A percentile compares a stretch with the other conserved stretches of the same genome.
phyloP scores from a whole-genome alignment of 2,329 filamentous ascomycete genomes.

The Penicillium glabrum region DNA sequence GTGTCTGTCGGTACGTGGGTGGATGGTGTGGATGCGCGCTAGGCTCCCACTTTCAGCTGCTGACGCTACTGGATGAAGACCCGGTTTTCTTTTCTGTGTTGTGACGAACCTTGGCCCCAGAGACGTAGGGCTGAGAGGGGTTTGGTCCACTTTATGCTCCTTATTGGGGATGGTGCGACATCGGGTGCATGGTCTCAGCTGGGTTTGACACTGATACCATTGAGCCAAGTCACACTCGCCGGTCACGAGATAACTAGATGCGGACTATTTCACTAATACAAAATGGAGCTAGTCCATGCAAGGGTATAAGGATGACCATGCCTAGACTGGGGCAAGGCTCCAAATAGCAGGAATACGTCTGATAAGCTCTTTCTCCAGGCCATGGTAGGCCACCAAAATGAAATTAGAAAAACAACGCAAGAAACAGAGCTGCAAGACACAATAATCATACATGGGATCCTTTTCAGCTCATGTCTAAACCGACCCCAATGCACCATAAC shows the following conservation, averaged over 20 bases:
- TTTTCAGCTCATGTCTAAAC: conserved; percentile 16
- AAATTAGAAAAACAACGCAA: not conserved
- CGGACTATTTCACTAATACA: not conserved
- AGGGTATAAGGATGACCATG: not conserved
- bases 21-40: conserved; percentile 1
- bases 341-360: not conserved
- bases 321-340: not conserved
- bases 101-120: not conserved
- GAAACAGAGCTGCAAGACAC: not conserved
- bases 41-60: conserved; percentile 25
- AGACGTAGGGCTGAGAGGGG: conserved; percentile 6
- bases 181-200: conserved; percentile 3
- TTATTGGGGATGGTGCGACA: not conserved
- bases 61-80: conserved; percentile 14
- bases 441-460: conserved; percentile 12
- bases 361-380: not conserved
- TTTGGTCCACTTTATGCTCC: not conserved
- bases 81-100: not conserved
- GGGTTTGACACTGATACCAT: not conserved
- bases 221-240: not conserved
- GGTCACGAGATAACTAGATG: not conserved
- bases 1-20: not conserved
- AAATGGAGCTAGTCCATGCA: not conserved
- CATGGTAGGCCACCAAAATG: not conserved
- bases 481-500: conserved; percentile 34